Evolutionary conservation across 202 grass and related monocot genomes (phyloP), one percentile per base, ranked within the genome.

Genomic region (Panicum virgatum): DNA sequence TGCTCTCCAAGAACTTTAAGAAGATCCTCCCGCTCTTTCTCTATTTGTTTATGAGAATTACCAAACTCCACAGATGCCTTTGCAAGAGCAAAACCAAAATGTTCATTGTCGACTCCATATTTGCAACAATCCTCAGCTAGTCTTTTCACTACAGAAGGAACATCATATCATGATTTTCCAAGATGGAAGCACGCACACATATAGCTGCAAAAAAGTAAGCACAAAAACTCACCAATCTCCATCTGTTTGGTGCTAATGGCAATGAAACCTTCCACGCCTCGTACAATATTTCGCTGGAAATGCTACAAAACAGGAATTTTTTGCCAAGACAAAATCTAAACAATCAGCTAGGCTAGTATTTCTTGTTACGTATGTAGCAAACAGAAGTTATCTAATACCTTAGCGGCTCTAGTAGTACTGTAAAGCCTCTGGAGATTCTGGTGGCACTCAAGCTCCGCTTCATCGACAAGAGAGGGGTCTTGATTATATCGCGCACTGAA

Each of bases 221-320:
- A 38, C 18, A 19, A 44, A 52, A 15, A 52, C 27, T 61, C 87
- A 98, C 96, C 86, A 78, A 96, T 96, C 72, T 98, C 91, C 89
- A 96, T 93, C 87, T 98, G 96, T 75, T 96, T 98, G 75, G 87
- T 93, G 89, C 92, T 96, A 50, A 96, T 78, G 59, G 91, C 89
- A 85, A 94, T 86, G 69, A 96, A 96, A 66, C 89, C 84, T 79
- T 99, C 92, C 10, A 99, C 62, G 4, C 96, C 93, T 15, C 91
- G 87, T 30, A 89, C 76, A 76, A 99, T 96, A 73, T 76, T 90
- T 62, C 96, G 83, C 64, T 99, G 96, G 73, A 99, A 90, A 83
- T 92, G 91, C 96, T 99, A 74, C 71, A 88, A 23, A 88, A 71
- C 19, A 67, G 68, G 57, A 69, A 23, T 80, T 29, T n/a, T 72